These are phyloP conservation scores for Sugiyamaella pinicola DNA, from an alignment of 1,139 yeast species.

Conservation along the genomic window DNA sequence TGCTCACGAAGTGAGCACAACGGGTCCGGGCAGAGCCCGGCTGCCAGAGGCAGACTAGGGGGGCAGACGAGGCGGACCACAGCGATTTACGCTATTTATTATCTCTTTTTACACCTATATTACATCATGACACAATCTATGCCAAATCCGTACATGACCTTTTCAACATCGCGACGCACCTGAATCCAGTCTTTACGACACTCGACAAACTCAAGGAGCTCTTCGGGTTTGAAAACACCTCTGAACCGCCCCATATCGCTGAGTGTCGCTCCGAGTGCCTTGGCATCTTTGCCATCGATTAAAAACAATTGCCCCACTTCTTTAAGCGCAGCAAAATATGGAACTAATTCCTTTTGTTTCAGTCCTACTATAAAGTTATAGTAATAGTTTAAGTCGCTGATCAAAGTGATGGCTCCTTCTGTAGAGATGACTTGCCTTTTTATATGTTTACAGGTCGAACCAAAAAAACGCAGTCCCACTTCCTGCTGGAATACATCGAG, in stretches of 20 bases:
- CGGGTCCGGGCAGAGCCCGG: too few relatives aligned
- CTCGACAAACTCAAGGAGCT: constrained; percentile 87
- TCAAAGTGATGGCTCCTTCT: constrained; percentile 76
- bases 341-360: constrained; percentile 68
- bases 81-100: background rate
- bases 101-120: constrained; percentile 35
- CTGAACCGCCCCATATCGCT: constrained; percentile 84
- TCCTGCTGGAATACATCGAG: constrained; percentile 94
- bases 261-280: constrained; percentile 80
- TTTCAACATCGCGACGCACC: constrained; percentile 80
- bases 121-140: constrained; percentile 56
- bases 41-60: too few relatives aligned
- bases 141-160: constrained; percentile 91
- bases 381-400: constrained; percentile 62
- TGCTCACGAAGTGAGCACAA: too few relatives aligned
- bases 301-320: constrained; percentile 81
- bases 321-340: constrained; percentile 78
- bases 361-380: constrained; percentile 69
- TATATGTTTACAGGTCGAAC: constrained; percentile 70
- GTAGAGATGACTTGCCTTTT: constrained; percentile 71
- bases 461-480: constrained; percentile 84
- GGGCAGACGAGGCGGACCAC: too few relatives aligned
- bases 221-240: constrained; percentile 90
- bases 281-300: constrained; percentile 73
- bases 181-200: constrained; percentile 83